A percentile compares a stretch with the other conserved stretches of the same genome.
phyloP scores from a whole-genome alignment of 768 basidiomycete genomes.

The Lentinula sp. region DNA sequence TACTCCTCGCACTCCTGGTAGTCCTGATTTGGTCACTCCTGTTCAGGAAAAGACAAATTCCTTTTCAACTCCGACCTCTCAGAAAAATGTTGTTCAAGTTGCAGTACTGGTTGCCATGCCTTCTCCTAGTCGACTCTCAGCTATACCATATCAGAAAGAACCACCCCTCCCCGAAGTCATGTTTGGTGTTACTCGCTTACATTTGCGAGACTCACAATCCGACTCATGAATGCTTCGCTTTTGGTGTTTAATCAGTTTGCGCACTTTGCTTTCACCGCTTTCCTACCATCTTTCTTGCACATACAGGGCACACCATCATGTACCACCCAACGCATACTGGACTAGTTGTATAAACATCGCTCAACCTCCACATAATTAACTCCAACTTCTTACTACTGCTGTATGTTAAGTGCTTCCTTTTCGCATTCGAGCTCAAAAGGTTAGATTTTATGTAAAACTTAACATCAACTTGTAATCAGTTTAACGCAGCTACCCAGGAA shows the following conservation, averaged over 20 bases:
- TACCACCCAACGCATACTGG: background rate
- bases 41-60: background rate
- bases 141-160: background rate
- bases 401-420: background rate
- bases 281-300: background rate
- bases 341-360: background rate
- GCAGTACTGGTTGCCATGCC: slow-evolving; percentile 6
- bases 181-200: slow-evolving; percentile 1
- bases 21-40: background rate
- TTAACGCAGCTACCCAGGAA: background rate
- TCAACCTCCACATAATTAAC: background rate
- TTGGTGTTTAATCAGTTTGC: background rate
- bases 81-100: slow-evolving; percentile 1
- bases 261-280: background rate
- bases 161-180: slow-evolving; percentile 1
- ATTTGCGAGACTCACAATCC: background rate
- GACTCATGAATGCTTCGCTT: background rate
- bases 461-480: background rate
- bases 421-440: background rate
- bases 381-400: background rate
- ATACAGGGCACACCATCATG: background rate
- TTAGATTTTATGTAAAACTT: background rate
- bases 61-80: background rate
- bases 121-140: background rate
- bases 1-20: background rate